Base-by-base conservation (phyloP, 2,329 filamentous ascomycete species). In the Aspergillus calidoustus region DNA sequence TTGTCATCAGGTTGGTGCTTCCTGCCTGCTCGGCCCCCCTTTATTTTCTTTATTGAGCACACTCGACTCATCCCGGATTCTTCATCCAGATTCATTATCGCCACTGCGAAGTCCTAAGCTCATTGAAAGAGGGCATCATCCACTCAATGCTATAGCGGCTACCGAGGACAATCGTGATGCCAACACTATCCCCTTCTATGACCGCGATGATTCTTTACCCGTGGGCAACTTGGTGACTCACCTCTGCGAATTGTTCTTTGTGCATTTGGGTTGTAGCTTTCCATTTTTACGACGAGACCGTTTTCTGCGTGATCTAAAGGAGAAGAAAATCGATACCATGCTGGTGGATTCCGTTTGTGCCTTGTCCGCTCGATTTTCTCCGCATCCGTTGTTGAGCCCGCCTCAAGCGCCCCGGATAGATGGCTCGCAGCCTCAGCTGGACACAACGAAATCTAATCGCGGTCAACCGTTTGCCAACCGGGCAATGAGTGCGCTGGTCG, bases 311-410 rank as follows among this genome's bases (percentile, higher is more conserved):
- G 86, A 92, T 73, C 83, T 96, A 13, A 87, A 88, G 71, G 91
- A 94, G 65, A 96, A 95, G 72, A 86, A 87, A 56, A 86, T 93
- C 7, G 92, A 96, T 69, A 86, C 91, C 0, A 95, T 96, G 64
- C 81, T 97, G 1, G 92, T 96, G 2, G 92, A 96, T 75, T 89
- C 92, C 5, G 89, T 96, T 15, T 96, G 93, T 72, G 89, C 91
- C 4, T 78, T 96, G 51, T 89, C 91, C 31, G 91, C 92, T 7
- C 85, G 92, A 8, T 96, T 96, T 75, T 95, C 91, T 0, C 82
- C 79, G 3, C 83, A 87, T 67, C 80, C 84, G 8, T 70, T 86
- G 51, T 70, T 87, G 60, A 81, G 77, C 17, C 77, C 80, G 43
- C 71, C 76, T 28, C 77, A 79, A 73, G 84, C 89, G 55, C 80